phyloP scores from a whole-genome alignment of 2,329 filamentous ascomycete species.

The Beauveria caledonica region DNA sequence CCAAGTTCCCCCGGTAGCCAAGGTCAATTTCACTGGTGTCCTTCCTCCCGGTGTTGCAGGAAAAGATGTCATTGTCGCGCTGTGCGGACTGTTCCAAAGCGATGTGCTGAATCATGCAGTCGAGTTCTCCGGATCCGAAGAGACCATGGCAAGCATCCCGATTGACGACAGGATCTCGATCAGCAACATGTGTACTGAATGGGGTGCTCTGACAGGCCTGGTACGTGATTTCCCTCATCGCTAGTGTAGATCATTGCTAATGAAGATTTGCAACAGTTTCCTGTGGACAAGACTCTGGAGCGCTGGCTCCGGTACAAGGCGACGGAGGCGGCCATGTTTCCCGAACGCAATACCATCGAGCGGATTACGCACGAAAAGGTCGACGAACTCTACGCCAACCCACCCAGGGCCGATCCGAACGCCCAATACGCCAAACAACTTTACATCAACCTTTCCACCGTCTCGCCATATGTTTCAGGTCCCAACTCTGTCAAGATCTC shows the following conservation, averaged over 20 bases:
- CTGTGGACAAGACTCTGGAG: slow-evolving; percentile 62
- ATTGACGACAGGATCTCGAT: slow-evolving; percentile 67
- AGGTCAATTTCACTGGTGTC: slow-evolving; percentile 67
- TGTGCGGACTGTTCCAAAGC: slow-evolving; percentile 79
- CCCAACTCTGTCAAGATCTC: slow-evolving; percentile 86
- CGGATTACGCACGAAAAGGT: slow-evolving; percentile 63
- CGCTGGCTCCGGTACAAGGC: slow-evolving; percentile 69
- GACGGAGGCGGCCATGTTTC: slow-evolving; percentile 55
- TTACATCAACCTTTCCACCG: slow-evolving; percentile 68
- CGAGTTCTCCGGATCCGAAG: slow-evolving; percentile 74
- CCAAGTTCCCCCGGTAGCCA: slow-evolving; percentile 77
- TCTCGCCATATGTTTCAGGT: slow-evolving; percentile 75
- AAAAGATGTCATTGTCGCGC: slow-evolving; percentile 87
- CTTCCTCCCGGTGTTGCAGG: slow-evolving; percentile 76
- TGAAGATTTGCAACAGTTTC: slow-evolving; percentile 41
- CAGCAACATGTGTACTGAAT: slow-evolving; percentile 71
- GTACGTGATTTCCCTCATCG: not conserved
- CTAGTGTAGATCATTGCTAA: not conserved
- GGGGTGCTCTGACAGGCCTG: slow-evolving; percentile 45
- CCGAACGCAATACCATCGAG: slow-evolving; percentile 37
- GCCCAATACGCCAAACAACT: slow-evolving; percentile 73
- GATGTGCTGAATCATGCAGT: slow-evolving; percentile 88
- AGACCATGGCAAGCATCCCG: slow-evolving; percentile 64
- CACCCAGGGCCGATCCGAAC: slow-evolving; percentile 59
- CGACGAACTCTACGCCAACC: slow-evolving; percentile 60